Evolutionary conservation across 2,329 filamentous ascomycete genomes (phyloP).

Genomic region (Penicillium sp.): DNA sequence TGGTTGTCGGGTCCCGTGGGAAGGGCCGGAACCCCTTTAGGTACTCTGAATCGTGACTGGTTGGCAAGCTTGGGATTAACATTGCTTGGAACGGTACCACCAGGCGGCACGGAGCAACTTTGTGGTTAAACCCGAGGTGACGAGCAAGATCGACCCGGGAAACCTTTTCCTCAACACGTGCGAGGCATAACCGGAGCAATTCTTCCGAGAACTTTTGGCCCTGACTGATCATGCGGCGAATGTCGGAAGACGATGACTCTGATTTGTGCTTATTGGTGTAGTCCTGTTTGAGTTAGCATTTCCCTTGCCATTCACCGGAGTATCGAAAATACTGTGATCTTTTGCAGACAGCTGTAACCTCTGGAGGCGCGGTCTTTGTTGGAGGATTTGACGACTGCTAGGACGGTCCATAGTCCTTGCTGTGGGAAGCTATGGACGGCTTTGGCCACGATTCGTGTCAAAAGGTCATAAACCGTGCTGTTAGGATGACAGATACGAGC

Average conservation of each 20-base stretch:
- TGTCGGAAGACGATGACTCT: slow-evolving; percentile 51
- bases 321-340: slow-evolving; percentile 36
- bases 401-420: slow-evolving; percentile 86
- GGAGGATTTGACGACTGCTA: slow-evolving; percentile 80
- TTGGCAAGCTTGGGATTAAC: slow-evolving; percentile 76
- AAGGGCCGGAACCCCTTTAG: slow-evolving; percentile 78
- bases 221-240: slow-evolving; percentile 69
- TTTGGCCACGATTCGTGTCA: slow-evolving; percentile 78
- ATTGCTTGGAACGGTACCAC: slow-evolving; percentile 87
- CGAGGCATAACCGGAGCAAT: slow-evolving; percentile 75
- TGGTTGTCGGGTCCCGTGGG: slow-evolving; percentile 78
- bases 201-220: slow-evolving; percentile 83
- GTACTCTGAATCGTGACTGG: slow-evolving; percentile 66
- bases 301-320: neutral
- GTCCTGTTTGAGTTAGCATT: slow-evolving; percentile 40
- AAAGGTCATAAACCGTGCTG: slow-evolving; percentile 68
- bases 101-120: slow-evolving; percentile 74
- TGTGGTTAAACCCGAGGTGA: slow-evolving; percentile 81
- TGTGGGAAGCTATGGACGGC: slow-evolving; percentile 86
- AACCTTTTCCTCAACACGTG: slow-evolving; percentile 69
- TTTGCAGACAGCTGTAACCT: slow-evolving; percentile 47
- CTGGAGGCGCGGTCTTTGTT: slow-evolving; percentile 65
- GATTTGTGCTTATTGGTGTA: slow-evolving; percentile 49
- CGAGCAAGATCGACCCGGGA: slow-evolving; percentile 71
- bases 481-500: slow-evolving; percentile 93